Evolutionary conservation across 2,329 filamentous ascomycete species (phyloP), one percentile per base, ranked within the genome.

Genomic region (Annulohypoxylon truncatum): DNA sequence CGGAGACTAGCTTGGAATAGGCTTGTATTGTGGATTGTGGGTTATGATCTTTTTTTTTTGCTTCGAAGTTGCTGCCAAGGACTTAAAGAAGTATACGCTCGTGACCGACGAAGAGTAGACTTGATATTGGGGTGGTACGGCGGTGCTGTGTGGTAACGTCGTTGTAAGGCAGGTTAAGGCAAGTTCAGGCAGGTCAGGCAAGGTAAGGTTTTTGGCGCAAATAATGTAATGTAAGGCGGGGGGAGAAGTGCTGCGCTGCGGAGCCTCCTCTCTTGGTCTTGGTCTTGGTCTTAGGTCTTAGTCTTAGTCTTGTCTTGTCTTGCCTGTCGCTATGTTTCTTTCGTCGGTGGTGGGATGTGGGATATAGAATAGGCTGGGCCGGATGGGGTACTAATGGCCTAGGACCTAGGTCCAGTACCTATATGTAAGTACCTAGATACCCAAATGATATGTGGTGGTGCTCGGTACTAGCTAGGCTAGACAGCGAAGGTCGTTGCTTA

Each of bases 131-230:
- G 50, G 67, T 67, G 53, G 61, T 62, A 67, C 64, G 50, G 50
- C 51, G 58, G 42, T 68, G 61, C 52, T 53, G 61, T 38, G 64
- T 63, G 55, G 64, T 69, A 69, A 67, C 67, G 67, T 65, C 61
- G 58, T 66, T 59, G 58, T 65, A 69, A 57, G 66, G 68, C 66
- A 62, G 60, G 64, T 31, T 24, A 46, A 24, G 58, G 22, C 50
- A 42, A 18, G 58, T 50, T 46, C 55, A 53, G 66, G 47, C 51
- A 64, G 53, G 65, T 57, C 26, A 61, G 66, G 62, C 59, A 52
- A 63, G 63, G 64, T 67, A 62, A 58, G 68, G 66, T 52, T 53
- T 67, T 66, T 72, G 69, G 71, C 67, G 69, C 68, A 64, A 67
- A 71, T 54, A 55, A 66, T 53, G 47, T 57, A 69, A 70, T 65